Conservation (phyloP, 345 rosid species). For the sweet orange (Citrus sinensis) region DVS_A1.0 CM039164.1:3990501-3991000, state of each 20-base stretch:
- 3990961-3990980: no score
- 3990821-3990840: constrained; percentile 26
- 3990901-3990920: no score
- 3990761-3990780: constrained; percentile 19
- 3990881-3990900: no score
- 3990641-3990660: constrained; percentile 12
- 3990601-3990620: constrained; percentile 22
- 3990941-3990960: not conserved
- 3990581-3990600: constrained; percentile 20
- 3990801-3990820: constrained; percentile 26
- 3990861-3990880: not conserved
- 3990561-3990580: not conserved
- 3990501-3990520: no score
- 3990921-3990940: not conserved
- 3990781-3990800: constrained; percentile 25
- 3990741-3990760: constrained; percentile 23
- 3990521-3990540: not conserved
- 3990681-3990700: constrained; percentile 28
- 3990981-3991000: no score
- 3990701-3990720: constrained; percentile 34
- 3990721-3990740: constrained; percentile 24
- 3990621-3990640: not conserved
- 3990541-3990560: not conserved
- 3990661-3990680: constrained; percentile 25
- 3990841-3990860: not conserved